phyloP scores from a whole-genome alignment of 768 basidiomycete genomes.

The Cystobasidium tubakii region DNA sequence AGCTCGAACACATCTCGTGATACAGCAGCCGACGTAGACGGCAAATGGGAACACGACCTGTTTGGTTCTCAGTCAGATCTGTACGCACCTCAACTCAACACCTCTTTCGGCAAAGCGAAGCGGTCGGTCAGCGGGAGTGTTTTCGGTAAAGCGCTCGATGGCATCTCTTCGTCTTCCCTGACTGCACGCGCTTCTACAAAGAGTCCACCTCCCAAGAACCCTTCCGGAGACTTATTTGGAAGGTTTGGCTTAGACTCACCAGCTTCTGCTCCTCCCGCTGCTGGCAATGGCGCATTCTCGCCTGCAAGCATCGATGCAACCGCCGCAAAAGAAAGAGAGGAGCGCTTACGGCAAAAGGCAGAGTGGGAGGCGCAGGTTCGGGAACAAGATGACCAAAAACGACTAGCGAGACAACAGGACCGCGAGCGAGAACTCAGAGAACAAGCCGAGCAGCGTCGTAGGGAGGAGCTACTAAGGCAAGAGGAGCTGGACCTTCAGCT shows the following conservation, averaged over 20 bases:
- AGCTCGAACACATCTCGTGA: background rate
- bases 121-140: conserved; percentile 1
- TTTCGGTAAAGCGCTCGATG: conserved; percentile 30
- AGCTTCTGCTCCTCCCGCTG: background rate
- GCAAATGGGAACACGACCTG: conserved; percentile 44
- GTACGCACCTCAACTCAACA: conserved; percentile 39
- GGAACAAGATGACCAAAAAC: conserved; percentile 2
- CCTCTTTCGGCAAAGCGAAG: background rate
- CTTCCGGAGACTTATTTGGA: background rate
- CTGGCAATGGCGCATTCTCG: background rate
- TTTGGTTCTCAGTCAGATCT: conserved; percentile 37
- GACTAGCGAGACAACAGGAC: conserved; percentile 1
- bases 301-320: background rate
- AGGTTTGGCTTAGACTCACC: background rate
- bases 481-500: conserved; percentile 25
- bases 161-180: conserved; percentile 5
- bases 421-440: conserved; percentile 1
- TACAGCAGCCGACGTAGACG: conserved; percentile 20
- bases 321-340: conserved; percentile 3
- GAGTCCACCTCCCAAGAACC: conserved; percentile 14
- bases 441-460: background rate
- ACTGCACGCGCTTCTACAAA: background rate
- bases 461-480: background rate
- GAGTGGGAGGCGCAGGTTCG: conserved; percentile 2
- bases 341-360: conserved; percentile 22